Evolutionary conservation across 73 alveolate genomes (phyloP), one percentile per base, ranked within the genome.

Genomic region (Loxodes magnus): DNA sequence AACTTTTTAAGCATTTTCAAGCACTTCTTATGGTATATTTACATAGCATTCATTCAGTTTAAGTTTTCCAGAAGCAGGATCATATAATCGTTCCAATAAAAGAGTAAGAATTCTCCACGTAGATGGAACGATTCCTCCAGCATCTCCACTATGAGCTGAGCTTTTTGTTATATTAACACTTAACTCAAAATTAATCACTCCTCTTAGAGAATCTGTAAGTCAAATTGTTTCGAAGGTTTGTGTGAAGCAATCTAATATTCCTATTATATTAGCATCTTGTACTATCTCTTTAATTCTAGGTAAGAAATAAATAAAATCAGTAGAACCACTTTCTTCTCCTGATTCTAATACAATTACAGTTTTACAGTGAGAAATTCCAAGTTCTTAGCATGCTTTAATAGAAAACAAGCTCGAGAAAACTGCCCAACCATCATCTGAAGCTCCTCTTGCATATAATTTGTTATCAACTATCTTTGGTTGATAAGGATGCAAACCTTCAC

Each of bases 351-450:
- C 75, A 14, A 84, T 21, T 6, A 65, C 79, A 23, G 79, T 73
- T 65, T 75, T 79, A 16, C 91, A 85, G 42, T 56, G 87, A 38
- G 78, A 72, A 9, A 38, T 64, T 31, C 90, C 89, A 35, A 67
- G 69, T n/a, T 35, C 70, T 39, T 82, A 62, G 10, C 66, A 38
- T 19, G 77, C 48, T 68, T 88, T 90, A 19, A 87, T 73, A 6
- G 94, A 82, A 27, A 84, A 72, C 26, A 88, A 79, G 33, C 84
- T 28, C 2, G 91, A 79, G 33, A 89, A 82, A 3, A 85, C 51
- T 43, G 87, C 70, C 58, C 88, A 91, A 17, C 94, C 95, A 71
- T 91, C 98, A 76, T 91, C 98, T 12, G 94, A 56, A 16, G 93
- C 75, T 17, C 98, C 93, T 76, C 93, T 74, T 10, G 82, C 89